Percentiles rank a stretch among this genome's conserved stretches.
Conservation (phyloP, 129 eudicot genomes). For the Pseudognaphalium luteoalbum region DNA sequence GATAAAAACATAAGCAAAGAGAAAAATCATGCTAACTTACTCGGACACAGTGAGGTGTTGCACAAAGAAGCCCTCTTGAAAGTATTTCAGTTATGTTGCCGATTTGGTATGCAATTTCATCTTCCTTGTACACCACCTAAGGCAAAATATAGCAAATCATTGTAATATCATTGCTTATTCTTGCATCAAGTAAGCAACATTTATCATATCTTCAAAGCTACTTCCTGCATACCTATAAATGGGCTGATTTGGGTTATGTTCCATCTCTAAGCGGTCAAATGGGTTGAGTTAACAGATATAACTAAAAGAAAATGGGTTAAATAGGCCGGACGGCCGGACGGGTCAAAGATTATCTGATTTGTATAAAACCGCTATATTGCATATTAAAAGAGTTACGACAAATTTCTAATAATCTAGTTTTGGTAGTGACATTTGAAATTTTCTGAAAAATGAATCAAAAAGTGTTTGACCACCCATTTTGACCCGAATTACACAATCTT, state of each 20-base stretch:
- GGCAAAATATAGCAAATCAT: conserved; percentile 19
- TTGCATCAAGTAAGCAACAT: conserved; percentile 5
- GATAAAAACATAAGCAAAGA: neutral
- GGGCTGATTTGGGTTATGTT: neutral
- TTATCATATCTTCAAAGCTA: neutral
- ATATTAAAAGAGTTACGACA: neutral
- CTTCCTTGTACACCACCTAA: conserved; percentile 83
- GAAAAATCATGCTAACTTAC: conserved; percentile 41
- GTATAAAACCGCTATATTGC: neutral
- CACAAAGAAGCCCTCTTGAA: conserved; percentile 87
- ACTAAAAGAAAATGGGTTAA: neutral
- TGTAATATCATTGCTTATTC: conserved; percentile 1
- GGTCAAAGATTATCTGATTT: neutral
- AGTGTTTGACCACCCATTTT: neutral
- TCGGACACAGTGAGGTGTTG: conserved; percentile 96
- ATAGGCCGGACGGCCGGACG: neutral
- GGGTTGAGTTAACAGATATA: neutral
- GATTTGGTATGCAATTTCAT: conserved; percentile 95
- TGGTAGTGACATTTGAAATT: no score
- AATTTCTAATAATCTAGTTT: neutral
- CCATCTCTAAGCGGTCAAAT: neutral
- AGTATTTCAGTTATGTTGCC: conserved; percentile 94
- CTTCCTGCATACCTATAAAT: neutral
- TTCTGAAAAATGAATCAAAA: no score
- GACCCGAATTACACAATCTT: neutral